Base-by-base conservation (phyloP, 805 yeast species). In the Lipomyces yamanashiensis region DNA sequence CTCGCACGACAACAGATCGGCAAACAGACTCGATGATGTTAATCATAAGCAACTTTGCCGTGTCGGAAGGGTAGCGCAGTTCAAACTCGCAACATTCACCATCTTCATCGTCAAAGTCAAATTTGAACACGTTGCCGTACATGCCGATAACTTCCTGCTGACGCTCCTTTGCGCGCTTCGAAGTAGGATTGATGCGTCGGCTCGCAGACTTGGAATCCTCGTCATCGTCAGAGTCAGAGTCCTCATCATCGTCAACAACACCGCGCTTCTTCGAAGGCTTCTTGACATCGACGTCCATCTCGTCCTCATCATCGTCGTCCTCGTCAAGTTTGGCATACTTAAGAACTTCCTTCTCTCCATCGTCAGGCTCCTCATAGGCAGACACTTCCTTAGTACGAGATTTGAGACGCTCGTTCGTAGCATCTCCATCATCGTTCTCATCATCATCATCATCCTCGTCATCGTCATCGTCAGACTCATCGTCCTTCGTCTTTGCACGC, bases 61-160 rank as follows among this genome's bases (percentile, higher is more conserved):
- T 87, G 48, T 87, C 89, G 34, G 95, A 91, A 54, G 90, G 86
- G 70, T 92, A 83, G 73, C 89, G 92, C 62, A 95, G 76, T 74
- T 85, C 87, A 77, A 96, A 90, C 76, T 89, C 89, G 81, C 98
- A 92, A 98, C 98, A 93, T 71, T 85, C 84, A 66, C 98, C 98
- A 50, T 81, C 74, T 33, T 79, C 85, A 75, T 93, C 98, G 78
- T 95, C 99, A 74, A 92, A 96, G 77, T 90, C 87, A 80, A 89
- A 93, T 74, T 85, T 84, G 63, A 90, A 82, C 67, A 93, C 85
- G 74, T 88, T 85, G 71, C 84, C 82, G 76, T 90, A 92, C 55
- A 87, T 78, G 50, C 89, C 81, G 58, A 90, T 81, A 19, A 93
- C 90, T 61, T 89, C 95, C 58, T 85, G 83, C 80, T 93, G 96